A percentile compares a stretch with the other conserved stretches of the same genome.
Conservation (phyloP, 768 basidiomycete species). For the Dentipellis fragilis region DNA sequence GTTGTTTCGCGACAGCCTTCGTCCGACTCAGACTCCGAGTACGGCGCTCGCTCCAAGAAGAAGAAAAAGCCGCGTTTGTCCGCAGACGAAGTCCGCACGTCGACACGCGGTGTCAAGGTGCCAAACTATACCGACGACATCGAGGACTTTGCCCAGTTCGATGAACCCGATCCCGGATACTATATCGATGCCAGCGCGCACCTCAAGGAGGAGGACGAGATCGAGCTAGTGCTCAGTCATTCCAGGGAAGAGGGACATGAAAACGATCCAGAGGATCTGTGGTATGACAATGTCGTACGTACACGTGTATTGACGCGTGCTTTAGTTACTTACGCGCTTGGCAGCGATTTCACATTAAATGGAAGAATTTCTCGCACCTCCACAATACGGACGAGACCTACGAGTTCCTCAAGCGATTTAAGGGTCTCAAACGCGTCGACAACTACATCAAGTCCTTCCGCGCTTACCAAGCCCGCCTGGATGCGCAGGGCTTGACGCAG, state of each 20-base stretch:
- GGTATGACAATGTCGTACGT: conserved; percentile 77
- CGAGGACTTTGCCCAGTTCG: conserved; percentile 66
- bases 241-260: conserved; percentile 75
- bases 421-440: conserved; percentile 93
- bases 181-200: conserved; percentile 41
- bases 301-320: not conserved
- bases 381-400: conserved; percentile 99
- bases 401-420: conserved; percentile 90
- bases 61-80: conserved; percentile 56
- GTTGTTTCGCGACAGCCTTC: conserved; percentile 38
- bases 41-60: conserved; percentile 78
- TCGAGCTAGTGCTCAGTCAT: conserved; percentile 86
- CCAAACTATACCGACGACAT: conserved; percentile 74
- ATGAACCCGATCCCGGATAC: conserved; percentile 52
- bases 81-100: conserved; percentile 69
- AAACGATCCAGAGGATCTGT: conserved; percentile 69
- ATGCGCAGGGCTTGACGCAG: conserved; percentile 54
- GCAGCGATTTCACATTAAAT: conserved; percentile 97
- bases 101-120: conserved; percentile 62
- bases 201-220: conserved; percentile 67
- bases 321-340: conserved; percentile 1
- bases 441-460: conserved; percentile 96
- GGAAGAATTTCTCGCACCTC: conserved; percentile 96
- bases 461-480: conserved; percentile 54
- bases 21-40: conserved; percentile 82